Evolutionary conservation across 352 stramenopile species (phyloP), one percentile per base, ranked within the genome.

Genomic region (Pythium angustatum): DNA sequence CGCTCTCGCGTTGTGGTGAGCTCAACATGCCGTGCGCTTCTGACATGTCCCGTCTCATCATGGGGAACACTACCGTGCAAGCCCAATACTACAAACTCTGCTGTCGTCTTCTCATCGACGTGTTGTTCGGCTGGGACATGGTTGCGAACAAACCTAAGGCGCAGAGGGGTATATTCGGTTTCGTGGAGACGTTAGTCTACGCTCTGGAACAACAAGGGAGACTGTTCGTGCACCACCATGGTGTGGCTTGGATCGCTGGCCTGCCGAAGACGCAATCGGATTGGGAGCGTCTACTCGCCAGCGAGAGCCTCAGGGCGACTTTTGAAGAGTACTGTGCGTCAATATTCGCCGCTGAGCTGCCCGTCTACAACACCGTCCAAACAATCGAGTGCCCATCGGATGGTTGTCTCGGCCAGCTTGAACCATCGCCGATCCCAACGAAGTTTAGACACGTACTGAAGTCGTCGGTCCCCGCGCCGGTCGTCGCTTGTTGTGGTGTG

Each of bases 261-360:
- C 21, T 76, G 1, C 69, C 69, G n/a, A 66, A 59, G 24, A 70
- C 69, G 0, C 55, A 72, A 50, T 41, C 31, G 5, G 63, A 76
- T 26, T 72, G 60, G 69, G 59, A 69, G n/a, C 8, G 31, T 15
- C 15, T 72, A n/a, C 21, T 66, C 5, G 44, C 2, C 9, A 38
- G 48, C 30, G 9, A 26, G 5, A 4, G 8, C 7, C 22, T 69
- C 5, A 53, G 45, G 28, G n/a, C 12, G 3, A 44, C n/a, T n/a
- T 75, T 69, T 15, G 54, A 69, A 19, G 12, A 44, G 2, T 75
- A 71, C 53, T 75, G 68, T 27, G 44, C 19, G 4, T 75, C 68
- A 3, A 55, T 71, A 15, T 66, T 75, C 31, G 27, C 62, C 17
- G 63, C 62, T 0, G 68, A 71, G 21, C 27, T 75, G 1, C 68